Percentiles rank a stretch among this genome's conserved stretches.
Evolutionary conservation across 192 early-diverging fungal species (phyloP).

Genomic region (Irineochytrium annulatum): DNA sequence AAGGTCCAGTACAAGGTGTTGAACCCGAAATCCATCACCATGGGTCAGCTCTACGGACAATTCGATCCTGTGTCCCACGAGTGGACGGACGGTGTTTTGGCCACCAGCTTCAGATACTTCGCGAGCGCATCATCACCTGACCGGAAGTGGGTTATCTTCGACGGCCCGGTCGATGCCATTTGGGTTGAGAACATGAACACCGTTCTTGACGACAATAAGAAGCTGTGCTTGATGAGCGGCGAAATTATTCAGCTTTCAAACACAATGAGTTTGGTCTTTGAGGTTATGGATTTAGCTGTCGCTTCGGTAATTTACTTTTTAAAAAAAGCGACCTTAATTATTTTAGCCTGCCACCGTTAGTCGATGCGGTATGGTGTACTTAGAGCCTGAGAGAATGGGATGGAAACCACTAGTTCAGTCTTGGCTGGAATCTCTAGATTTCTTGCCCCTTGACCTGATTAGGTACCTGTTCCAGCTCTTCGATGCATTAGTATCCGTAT

Average conservation of each 20-base stretch:
- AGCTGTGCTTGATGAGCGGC: conserved; percentile 59
- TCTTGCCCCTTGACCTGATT: conserved; percentile 24
- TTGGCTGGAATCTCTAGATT: conserved; percentile 45
- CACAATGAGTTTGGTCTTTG: conserved; percentile 63
- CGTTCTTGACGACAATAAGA: conserved; percentile 63
- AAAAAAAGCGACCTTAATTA: conserved; percentile 8
- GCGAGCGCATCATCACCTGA: conserved; percentile 50
- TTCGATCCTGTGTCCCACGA: conserved; percentile 61
- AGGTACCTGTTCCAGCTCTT: conserved; percentile 39
- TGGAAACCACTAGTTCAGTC: conserved; percentile 51
- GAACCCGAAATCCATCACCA: conserved; percentile 60
- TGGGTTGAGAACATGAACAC: conserved; percentile 69
- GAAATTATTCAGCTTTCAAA: conserved; percentile 64
- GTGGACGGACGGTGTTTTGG: conserved; percentile 62
- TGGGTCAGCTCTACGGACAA: conserved; percentile 61
- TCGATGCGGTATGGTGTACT: conserved; percentile 64
- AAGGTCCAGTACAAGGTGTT: conserved; percentile 53
- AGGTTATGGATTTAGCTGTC: conserved; percentile 65
- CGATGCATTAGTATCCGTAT: conserved; percentile 38
- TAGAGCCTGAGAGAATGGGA: conserved; percentile 56
- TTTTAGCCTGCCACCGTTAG: conserved; percentile 56
- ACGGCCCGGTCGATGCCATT: conserved; percentile 60
- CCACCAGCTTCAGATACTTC: conserved; percentile 47
- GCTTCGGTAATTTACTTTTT: conserved; percentile 46
- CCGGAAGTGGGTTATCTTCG: conserved; percentile 64